Base-by-base conservation (phyloP, 169 alveolate species). In the Plasmodium ovale region DNA sequence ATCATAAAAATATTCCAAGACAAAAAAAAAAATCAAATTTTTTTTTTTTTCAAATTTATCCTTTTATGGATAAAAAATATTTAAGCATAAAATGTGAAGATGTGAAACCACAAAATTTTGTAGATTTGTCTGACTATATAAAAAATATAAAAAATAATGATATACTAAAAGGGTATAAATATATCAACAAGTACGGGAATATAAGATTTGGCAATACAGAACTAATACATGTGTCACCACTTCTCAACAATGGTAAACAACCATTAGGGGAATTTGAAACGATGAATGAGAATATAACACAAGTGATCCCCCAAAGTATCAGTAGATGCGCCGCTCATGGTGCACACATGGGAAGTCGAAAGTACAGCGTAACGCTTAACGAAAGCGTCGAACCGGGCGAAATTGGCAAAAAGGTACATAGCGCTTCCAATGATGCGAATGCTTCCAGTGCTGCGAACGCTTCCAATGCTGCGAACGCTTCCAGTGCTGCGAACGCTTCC, bases 221-320 rank as follows among this genome's bases (percentile, higher is more conserved):
- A 29, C 53, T 82, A 70, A 49, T 77, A 35, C 88, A 74, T 42
- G 44, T 54, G n/a, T n/a, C n/a, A n/a, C n/a, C n/a, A n/a, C n/a
- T n/a, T n/a, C n/a, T n/a, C n/a, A n/a, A n/a, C n/a, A n/a, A n/a
- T n/a, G n/a, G n/a, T n/a, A n/a, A n/a, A n/a, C n/a, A n/a, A n/a
- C n/a, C n/a, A n/a, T n/a, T n/a, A n/a, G n/a, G n/a, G n/a, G n/a
- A n/a, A n/a, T n/a, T n/a, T n/a, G n/a, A n/a, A n/a, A n/a, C n/a
- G n/a, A n/a, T n/a, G n/a, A n/a, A n/a, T n/a, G n/a, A n/a, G n/a
- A n/a, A n/a, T n/a, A n/a, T n/a, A n/a, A n/a, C n/a, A n/a, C n/a
- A n/a, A n/a, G n/a, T n/a, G n/a, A n/a, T n/a, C n/a, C n/a, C n/a
- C n/a, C n/a, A n/a, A n/a, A n/a, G n/a, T n/a, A n/a, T n/a, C n/a